A percentile compares a stretch with the other conserved stretches of the same genome.
Evolutionary conservation across 345 rosid species (phyloP).

Genomic region (Cardamine occulta): DNA sequence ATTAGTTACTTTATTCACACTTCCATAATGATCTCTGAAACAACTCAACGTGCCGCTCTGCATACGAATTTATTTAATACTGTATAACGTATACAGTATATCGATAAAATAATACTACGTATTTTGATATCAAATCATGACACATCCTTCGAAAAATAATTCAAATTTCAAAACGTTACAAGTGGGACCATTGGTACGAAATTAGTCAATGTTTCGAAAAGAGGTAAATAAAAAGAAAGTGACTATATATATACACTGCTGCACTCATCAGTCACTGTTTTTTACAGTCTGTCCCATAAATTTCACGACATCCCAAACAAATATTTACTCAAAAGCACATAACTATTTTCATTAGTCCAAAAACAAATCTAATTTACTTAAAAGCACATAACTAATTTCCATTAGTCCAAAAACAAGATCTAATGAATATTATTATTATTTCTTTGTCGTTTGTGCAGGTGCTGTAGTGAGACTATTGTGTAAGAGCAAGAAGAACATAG

Average conservation of each 20-base stretch:
- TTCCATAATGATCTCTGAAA: not conserved
- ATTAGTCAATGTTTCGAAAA: slow-evolving; percentile 19
- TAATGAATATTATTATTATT: not conserved
- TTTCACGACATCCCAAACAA: not conserved
- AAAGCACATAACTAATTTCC: not conserved
- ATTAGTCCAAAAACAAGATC: slow-evolving; percentile 10
- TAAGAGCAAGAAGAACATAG: slow-evolving; percentile 58
- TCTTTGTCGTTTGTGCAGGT: slow-evolving; percentile 43
- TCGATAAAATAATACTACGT: slow-evolving; percentile 1
- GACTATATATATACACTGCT: slow-evolving; percentile 13
- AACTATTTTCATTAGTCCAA: slow-evolving; percentile 12
- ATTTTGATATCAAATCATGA: slow-evolving; percentile 20
- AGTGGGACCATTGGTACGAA: slow-evolving; percentile 36
- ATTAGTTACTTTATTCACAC: not conserved
- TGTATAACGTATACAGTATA: not conserved
- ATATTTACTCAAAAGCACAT: not conserved
- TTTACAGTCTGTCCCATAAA: slow-evolving; percentile 28
- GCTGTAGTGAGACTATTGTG: slow-evolving; percentile 73
- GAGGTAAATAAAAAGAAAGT: not conserved
- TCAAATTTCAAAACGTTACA: slow-evolving; percentile 35
- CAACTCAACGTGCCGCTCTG: slow-evolving; percentile 1
- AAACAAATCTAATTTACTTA: slow-evolving; percentile 5
- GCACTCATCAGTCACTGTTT: slow-evolving; percentile 40
- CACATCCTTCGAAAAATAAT: slow-evolving; percentile 31
- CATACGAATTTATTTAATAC: slow-evolving; percentile 7